Evolutionary conservation across 257 asterid species (phyloP), one percentile per base, ranked within the genome.

Genomic region (Dorcoceras hygrometricum): DNA sequence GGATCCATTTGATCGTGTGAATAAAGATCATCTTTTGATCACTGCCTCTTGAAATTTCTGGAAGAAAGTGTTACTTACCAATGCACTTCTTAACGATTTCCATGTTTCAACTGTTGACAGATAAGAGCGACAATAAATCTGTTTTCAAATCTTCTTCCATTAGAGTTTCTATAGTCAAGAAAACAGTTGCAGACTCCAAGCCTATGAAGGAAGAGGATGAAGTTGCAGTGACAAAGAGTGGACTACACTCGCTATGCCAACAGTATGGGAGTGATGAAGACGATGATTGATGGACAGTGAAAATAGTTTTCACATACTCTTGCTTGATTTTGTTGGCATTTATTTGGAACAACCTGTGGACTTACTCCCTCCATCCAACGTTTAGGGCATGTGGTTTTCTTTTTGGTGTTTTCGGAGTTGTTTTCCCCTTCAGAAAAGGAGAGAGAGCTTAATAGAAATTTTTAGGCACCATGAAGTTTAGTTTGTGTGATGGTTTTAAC

Each of bases 221-320:
- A 10, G 68, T 16, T 14, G 23, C 79, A n/a, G n/a, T n/a, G 27
- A 75, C 61, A 66, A 31, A 25, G 2, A 26, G 3, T 48, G 85
- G 82, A 22, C 70, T 88, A 64, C 86, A 63, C 28, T 88, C 92
- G 16, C 50, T 88, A 10, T 77, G 81, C 74, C 84, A 83, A 68
- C 78, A 69, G 57, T 90, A 90, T 72, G 94, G 81, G 16, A 83
- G 87, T 26, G 84, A 82, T 5, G 90, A 83, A 8, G 87, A 83
- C 8, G 82, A 81, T 72, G 73, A 74, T 57, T 20, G 73, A 74
- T 57, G 23, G 46, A 34, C 14, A 34, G 0, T 34, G 10, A 34
- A 1, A 34, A 34, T 34, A 8, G 43, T 34, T 34, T 34, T 2
- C 14, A 9, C 3, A 4, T 10, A 8, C 3, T 26, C 4, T 2